Evolutionary conservation across 2,329 filamentous ascomycete species (phyloP).

Genomic region (Clarireedia monteithiana): DNA sequence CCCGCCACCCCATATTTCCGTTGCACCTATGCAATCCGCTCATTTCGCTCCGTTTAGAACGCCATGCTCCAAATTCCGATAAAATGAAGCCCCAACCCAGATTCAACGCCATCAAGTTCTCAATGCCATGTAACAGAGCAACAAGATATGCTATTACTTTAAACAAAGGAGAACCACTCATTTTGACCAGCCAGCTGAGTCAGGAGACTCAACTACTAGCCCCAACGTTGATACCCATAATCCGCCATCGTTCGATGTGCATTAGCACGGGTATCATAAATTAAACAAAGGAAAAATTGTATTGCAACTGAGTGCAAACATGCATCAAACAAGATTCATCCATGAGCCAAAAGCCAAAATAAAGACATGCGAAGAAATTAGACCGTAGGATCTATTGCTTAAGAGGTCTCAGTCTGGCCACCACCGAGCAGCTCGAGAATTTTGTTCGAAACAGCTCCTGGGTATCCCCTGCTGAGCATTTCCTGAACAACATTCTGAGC

Average conservation of each 20-base stretch:
- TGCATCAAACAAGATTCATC: slow-evolving; percentile 9
- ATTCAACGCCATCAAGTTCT: slow-evolving; percentile 16
- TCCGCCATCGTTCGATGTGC: slow-evolving; percentile 18
- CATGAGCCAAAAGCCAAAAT: slow-evolving; percentile 4
- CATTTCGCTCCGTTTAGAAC: background rate
- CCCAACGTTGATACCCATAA: slow-evolving; percentile 20
- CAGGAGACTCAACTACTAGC: background rate
- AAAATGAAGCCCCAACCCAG: background rate
- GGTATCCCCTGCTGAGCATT: slow-evolving; percentile 86
- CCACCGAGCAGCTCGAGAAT: slow-evolving; percentile 80
- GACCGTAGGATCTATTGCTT: background rate
- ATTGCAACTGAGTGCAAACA: background rate
- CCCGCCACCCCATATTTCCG: background rate
- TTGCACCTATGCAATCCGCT: background rate
- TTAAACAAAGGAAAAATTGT: slow-evolving; percentile 20
- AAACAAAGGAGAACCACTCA: slow-evolving; percentile 9
- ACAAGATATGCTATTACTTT: slow-evolving; percentile 8
- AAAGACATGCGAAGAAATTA: slow-evolving; percentile 15
- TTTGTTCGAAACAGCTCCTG: slow-evolving; percentile 85
- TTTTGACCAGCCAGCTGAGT: slow-evolving; percentile 7
- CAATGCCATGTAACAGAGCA: slow-evolving; percentile 27
- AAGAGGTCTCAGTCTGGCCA: slow-evolving; percentile 27
- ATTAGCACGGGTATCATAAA: slow-evolving; percentile 28
- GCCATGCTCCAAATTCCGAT: background rate
- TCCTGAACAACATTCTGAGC: slow-evolving; percentile 78